Evolutionary conservation across 257 asterid species (phyloP).

Genomic region (Nicotiana benthamiana): DNA sequence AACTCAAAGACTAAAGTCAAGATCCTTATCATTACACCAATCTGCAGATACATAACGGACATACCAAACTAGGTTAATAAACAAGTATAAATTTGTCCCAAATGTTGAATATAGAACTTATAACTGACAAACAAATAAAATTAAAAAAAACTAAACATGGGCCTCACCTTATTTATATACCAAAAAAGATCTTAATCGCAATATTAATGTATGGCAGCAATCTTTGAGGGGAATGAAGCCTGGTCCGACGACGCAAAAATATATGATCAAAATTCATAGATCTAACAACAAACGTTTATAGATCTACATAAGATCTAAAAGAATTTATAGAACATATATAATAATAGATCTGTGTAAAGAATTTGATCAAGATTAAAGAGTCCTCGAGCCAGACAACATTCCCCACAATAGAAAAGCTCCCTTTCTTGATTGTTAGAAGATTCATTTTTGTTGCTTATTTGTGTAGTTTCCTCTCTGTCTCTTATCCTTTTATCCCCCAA

Average conservation of each 20-base stretch:
- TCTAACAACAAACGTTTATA: not conserved
- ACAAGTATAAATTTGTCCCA: not conserved
- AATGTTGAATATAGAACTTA: not conserved
- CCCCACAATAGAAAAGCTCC: constrained; percentile 25
- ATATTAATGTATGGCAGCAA: not conserved
- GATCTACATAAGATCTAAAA: not conserved
- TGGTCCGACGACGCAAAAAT: constrained; percentile 23
- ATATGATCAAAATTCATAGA: not conserved
- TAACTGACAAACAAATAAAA: too few relatives aligned
- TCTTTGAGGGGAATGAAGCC: constrained; percentile 29
- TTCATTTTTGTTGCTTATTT: not conserved
- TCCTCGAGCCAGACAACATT: constrained; percentile 40
- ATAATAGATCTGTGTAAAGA: constrained; percentile 7
- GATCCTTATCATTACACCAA: constrained; percentile 8
- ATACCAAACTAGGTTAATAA: not conserved
- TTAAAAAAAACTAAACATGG: not conserved
- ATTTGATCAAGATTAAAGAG: constrained; percentile 9
- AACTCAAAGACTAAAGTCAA: not conserved
- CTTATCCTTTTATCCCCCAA: constrained; percentile 39
- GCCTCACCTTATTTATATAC: not conserved
- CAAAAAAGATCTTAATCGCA: not conserved
- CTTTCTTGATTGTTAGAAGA: not conserved
- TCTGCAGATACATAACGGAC: not conserved
- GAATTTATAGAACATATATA: not conserved
- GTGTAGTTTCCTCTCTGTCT: too few relatives aligned